Conservation (phyloP, 345 rosid species). For the Euphorbia lathyris region DNA sequence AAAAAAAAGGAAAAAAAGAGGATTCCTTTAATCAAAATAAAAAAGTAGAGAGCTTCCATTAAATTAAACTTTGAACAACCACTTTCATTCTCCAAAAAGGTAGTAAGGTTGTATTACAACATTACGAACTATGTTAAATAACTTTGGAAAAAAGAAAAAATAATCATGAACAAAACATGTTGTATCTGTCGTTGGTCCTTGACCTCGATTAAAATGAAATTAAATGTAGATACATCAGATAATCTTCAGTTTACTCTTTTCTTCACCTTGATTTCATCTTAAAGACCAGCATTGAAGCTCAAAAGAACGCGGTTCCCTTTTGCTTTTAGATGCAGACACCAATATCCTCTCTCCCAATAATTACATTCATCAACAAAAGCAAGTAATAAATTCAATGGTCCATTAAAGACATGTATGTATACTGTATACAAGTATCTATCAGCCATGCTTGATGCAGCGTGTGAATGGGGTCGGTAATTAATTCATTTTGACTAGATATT, state of each 20-base stretch:
- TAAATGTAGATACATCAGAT: background rate
- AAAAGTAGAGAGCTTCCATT: background rate
- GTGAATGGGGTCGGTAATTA: background rate
- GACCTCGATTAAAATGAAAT: background rate
- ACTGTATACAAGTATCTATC: background rate
- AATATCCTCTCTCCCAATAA: background rate
- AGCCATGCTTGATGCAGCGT: background rate
- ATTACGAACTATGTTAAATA: background rate
- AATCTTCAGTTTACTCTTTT: background rate
- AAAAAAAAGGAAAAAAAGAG: background rate
- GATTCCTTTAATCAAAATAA: background rate
- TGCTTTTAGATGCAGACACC: background rate
- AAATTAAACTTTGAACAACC: background rate
- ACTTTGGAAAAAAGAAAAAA: background rate
- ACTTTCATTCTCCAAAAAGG: background rate
- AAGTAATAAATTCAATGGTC: background rate
- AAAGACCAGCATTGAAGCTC: background rate
- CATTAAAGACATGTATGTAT: background rate
- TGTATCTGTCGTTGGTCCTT: too few species aligned
- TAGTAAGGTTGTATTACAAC: background rate
- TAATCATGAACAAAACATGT: background rate
- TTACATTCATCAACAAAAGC: background rate
- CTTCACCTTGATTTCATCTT: constrained; percentile 1
- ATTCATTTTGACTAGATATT: constrained; percentile 13
- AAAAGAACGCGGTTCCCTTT: background rate